phyloP scores from a whole-genome alignment of 192 early-diverging fungal species.

The Entomortierella lignicola region DNA sequence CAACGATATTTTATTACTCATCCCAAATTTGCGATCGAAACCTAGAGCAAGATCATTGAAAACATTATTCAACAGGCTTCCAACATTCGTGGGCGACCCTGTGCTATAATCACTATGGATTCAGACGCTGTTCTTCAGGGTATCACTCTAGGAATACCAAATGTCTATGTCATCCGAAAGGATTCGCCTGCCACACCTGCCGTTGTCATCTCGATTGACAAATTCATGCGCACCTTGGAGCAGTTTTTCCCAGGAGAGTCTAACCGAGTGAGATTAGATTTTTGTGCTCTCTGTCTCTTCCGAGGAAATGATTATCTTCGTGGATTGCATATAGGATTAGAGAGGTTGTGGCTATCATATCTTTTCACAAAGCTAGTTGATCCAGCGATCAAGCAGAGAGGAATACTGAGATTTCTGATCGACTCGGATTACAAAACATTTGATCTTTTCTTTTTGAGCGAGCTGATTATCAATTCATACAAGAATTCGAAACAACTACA shows the following conservation, averaged over 20 bases:
- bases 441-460: slow-evolving; percentile 38
- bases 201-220: slow-evolving; percentile 40
- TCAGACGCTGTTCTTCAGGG: slow-evolving; percentile 52
- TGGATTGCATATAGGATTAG: slow-evolving; percentile 21
- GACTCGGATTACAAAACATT: slow-evolving; percentile 42
- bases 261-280: slow-evolving; percentile 34
- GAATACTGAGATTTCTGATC: slow-evolving; percentile 17
- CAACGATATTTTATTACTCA: not conserved
- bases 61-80: slow-evolving; percentile 42
- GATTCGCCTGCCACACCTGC: slow-evolving; percentile 12
- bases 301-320: slow-evolving; percentile 53
- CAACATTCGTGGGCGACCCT: slow-evolving; percentile 46
- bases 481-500: slow-evolving; percentile 3
- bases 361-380: slow-evolving; percentile 35
- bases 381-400: slow-evolving; percentile 13
- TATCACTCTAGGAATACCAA: slow-evolving; percentile 44
- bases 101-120: slow-evolving; percentile 51
- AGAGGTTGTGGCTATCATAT: slow-evolving; percentile 39
- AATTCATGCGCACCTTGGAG: slow-evolving; percentile 30
- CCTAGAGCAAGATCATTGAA: slow-evolving; percentile 52
- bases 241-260: slow-evolving; percentile 41
- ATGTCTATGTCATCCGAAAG: slow-evolving; percentile 45
- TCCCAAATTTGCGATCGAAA: not conserved
- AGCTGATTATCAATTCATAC: slow-evolving; percentile 32
- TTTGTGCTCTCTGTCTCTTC: slow-evolving; percentile 45